These are phyloP conservation scores for Microbotryum violaceum DNA, from an alignment of 1,284 basidiomycete species.

Conservation along the genomic window DNA sequence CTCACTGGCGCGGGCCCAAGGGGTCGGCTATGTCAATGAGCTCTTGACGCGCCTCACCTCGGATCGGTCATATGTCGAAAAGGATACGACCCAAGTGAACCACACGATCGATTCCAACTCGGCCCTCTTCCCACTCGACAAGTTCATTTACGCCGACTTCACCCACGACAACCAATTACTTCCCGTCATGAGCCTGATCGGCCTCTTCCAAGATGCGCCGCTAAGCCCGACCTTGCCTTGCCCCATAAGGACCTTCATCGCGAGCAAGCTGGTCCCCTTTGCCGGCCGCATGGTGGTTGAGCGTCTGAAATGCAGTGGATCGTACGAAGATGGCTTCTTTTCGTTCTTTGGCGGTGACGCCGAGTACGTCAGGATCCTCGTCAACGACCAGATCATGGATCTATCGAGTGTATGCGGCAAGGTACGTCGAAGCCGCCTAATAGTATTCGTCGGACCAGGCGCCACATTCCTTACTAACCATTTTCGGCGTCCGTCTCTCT, in stretches of 20 bases:
- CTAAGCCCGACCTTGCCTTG: slow-evolving; percentile 65
- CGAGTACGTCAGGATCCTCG: too few species aligned
- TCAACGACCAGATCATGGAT: too few species aligned
- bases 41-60: slow-evolving; percentile 67
- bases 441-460: too few species aligned
- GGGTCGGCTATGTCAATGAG: slow-evolving; percentile 73
- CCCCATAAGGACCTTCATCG: slow-evolving; percentile 44
- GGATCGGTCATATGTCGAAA: slow-evolving; percentile 44
- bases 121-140: slow-evolving; percentile 55
- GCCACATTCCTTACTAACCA: too few species aligned
- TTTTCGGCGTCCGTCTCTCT: too few species aligned
- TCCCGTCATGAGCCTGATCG: slow-evolving; percentile 43
- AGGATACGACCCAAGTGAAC: slow-evolving; percentile 68
- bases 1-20: slow-evolving; percentile 34
- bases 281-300: slow-evolving; percentile 58
- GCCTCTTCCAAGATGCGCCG: slow-evolving; percentile 70
- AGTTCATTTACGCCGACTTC: slow-evolving; percentile 26
- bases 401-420: too few species aligned
- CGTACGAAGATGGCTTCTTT: too few species aligned
- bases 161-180: slow-evolving; percentile 26
- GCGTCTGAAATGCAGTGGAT: slow-evolving; percentile 47
- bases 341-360: too few species aligned
- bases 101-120: slow-evolving; percentile 60
- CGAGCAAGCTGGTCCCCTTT: slow-evolving; percentile 59
- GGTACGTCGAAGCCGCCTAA: too few species aligned